These are phyloP conservation scores for Pyrenophora teres DNA, from an alignment of 2,329 filamentous ascomycete genomes.

Conservation along the genomic window DNA sequence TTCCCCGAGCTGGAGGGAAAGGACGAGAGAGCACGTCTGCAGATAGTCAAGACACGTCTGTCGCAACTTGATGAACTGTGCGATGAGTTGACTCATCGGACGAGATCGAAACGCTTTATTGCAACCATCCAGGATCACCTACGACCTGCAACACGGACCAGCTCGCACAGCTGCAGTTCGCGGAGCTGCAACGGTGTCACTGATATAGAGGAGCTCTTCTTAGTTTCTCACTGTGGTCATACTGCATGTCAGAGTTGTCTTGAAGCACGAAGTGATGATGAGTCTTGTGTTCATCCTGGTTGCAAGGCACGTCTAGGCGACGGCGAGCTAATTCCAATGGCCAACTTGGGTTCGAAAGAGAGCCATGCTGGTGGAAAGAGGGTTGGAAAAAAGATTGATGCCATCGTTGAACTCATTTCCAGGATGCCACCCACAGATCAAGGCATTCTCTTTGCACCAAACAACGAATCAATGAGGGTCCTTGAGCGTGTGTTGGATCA, in stretches of 20 bases:
- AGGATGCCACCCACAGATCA: slow-evolving; percentile 49
- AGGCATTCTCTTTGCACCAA: slow-evolving; percentile 35
- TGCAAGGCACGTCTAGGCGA: slow-evolving; percentile 27
- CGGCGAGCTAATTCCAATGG: slow-evolving; percentile 27
- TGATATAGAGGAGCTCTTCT: slow-evolving; percentile 14
- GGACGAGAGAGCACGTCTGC: slow-evolving; percentile 1
- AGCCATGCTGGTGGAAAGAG: slow-evolving; percentile 31
- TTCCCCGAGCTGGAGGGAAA: slow-evolving; percentile 12
- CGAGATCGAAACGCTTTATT: slow-evolving; percentile 33
- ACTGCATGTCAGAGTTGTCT: slow-evolving; percentile 32
- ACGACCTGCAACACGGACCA: slow-evolving; percentile 2
- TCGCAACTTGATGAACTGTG: slow-evolving; percentile 26
- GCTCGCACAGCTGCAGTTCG: slow-evolving; percentile 20
- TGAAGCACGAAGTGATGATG: slow-evolving; percentile 21
- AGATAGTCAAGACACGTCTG: slow-evolving; percentile 19
- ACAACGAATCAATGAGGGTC: slow-evolving; percentile 21
- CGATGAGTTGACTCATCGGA: slow-evolving; percentile 24
- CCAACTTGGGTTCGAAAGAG: slow-evolving; percentile 21
- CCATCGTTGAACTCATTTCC: slow-evolving; percentile 37
- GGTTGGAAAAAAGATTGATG: slow-evolving; percentile 35
- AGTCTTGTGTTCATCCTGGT: slow-evolving; percentile 25
- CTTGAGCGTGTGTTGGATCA: slow-evolving; percentile 25
- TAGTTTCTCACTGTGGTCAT: slow-evolving; percentile 36
- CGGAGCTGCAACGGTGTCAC: slow-evolving; percentile 16
- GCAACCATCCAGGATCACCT: slow-evolving; percentile 17